phyloP scores from a whole-genome alignment of 345 rosid species.

The Kandelia obovata region DNA sequence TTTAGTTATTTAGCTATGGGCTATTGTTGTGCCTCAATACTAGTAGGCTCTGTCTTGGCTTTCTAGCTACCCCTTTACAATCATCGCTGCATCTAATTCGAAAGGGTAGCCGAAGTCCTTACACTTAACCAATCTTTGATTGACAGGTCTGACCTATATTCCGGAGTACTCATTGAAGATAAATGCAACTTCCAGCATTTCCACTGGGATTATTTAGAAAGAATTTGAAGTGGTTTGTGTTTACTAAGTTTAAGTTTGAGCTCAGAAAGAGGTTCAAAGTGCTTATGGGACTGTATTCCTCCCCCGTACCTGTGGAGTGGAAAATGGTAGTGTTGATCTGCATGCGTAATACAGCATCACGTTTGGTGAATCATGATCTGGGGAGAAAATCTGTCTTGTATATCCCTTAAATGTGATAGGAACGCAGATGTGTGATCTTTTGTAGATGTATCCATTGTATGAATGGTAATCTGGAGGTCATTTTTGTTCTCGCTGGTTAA shows the following conservation, averaged over 20 bases:
- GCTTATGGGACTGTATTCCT: not conserved
- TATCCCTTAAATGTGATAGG: too few species aligned
- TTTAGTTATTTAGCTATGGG: not conserved
- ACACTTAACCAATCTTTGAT: not conserved
- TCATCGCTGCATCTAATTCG: not conserved
- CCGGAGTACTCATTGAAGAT: conserved; percentile 90
- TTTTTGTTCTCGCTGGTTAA: too few species aligned
- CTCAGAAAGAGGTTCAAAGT: conserved; percentile 1
- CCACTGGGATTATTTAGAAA: conserved; percentile 49
- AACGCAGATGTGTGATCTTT: too few species aligned
- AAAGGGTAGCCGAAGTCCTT: conserved; percentile 3
- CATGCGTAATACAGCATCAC: conserved; percentile 2
- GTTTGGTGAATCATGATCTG: conserved; percentile 11
- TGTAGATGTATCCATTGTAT: too few species aligned
- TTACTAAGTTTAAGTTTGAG: not conserved
- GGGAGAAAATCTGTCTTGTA: conserved; percentile 1
- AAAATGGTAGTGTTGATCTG: conserved; percentile 11
- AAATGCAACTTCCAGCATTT: conserved; percentile 86
- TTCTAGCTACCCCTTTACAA: not conserved
- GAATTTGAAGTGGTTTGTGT: conserved; percentile 1
- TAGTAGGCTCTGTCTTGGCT: not conserved
- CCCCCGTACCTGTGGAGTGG: not conserved
- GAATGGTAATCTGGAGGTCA: too few species aligned
- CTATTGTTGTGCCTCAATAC: not conserved
- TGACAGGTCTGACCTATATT: conserved; percentile 76